Conservation (phyloP, 1,284 basidiomycete species). For the Tranzscheliella williamsii region DNA sequence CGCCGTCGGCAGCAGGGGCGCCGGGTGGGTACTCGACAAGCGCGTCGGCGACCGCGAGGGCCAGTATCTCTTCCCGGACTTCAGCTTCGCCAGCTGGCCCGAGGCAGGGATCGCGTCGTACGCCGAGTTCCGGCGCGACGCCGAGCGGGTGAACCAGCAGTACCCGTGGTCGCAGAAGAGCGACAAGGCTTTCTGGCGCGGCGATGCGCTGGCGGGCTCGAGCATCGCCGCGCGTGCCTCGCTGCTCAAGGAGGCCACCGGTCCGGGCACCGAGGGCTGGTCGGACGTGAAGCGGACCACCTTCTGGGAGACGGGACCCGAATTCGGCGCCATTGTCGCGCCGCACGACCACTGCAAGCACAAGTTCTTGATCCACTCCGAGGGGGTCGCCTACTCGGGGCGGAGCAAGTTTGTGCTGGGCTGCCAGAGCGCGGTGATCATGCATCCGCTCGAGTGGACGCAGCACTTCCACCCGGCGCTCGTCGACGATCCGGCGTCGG, state of each 20-base stretch:
- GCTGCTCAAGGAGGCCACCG: slow-evolving; percentile 15
- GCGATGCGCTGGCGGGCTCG: slow-evolving; percentile 11
- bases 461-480: slow-evolving; percentile 51
- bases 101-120: slow-evolving; percentile 42
- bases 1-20: slow-evolving; percentile 6
- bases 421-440: slow-evolving; percentile 33
- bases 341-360: slow-evolving; percentile 28
- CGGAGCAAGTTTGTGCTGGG: slow-evolving; percentile 35
- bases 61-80: slow-evolving; percentile 41
- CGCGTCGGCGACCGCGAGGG: slow-evolving; percentile 8
- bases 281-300: slow-evolving; percentile 39
- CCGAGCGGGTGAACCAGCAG: slow-evolving; percentile 13
- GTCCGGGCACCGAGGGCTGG: slow-evolving; percentile 15
- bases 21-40: slow-evolving; percentile 36
- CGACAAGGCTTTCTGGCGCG: slow-evolving; percentile 28
- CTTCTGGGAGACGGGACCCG: slow-evolving; percentile 27
- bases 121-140: slow-evolving; percentile 20
- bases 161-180: slow-evolving; percentile 28
- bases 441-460: slow-evolving; percentile 38
- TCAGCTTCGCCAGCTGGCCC: slow-evolving; percentile 42
- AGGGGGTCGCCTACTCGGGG: slow-evolving; percentile 48
- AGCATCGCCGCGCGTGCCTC: slow-evolving; percentile 14
- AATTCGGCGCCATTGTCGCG: slow-evolving; percentile 19
- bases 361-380: slow-evolving; percentile 45
- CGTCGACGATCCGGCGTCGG: slow-evolving; percentile 1